These are phyloP conservation scores for Phragmites australis DNA, from an alignment of 176 grass and related monocot genomes.

Conservation along the genomic window DNA sequence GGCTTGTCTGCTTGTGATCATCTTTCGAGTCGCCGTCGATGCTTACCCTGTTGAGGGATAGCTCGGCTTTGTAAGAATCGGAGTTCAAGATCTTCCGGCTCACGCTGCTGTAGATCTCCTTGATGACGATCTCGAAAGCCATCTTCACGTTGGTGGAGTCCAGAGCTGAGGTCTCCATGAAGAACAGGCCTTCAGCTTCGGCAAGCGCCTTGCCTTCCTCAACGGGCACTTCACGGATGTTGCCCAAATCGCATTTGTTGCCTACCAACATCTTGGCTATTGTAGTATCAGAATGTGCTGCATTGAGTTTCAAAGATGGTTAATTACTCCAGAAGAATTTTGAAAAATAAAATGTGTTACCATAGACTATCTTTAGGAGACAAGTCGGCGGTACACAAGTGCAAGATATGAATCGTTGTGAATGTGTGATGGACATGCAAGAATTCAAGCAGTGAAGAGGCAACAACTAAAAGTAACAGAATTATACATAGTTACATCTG, in stretches of 20 bases:
- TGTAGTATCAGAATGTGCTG: slow-evolving; percentile 88
- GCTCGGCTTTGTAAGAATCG: slow-evolving; percentile 71
- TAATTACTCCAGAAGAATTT: not conserved
- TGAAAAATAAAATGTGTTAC: not conserved
- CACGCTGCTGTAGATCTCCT: slow-evolving; percentile 81
- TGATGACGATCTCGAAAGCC: slow-evolving; percentile 78
- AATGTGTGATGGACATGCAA: not conserved
- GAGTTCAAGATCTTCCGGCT: slow-evolving; percentile 85
- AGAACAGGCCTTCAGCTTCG: slow-evolving; percentile 77
- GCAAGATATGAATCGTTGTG: not conserved
- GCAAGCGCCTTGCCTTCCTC: slow-evolving; percentile 81
- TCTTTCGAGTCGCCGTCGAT: slow-evolving; percentile 56
- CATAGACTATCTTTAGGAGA: not conserved
- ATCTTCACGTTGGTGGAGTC: slow-evolving; percentile 77
- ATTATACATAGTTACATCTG: not conserved
- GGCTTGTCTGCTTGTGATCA: slow-evolving; percentile 56
- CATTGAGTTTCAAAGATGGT: slow-evolving; percentile 7
- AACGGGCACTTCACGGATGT: slow-evolving; percentile 66
- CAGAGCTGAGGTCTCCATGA: slow-evolving; percentile 90
- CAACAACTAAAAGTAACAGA: not conserved
- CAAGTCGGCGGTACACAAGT: not conserved
- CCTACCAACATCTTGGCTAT: slow-evolving; percentile 84
- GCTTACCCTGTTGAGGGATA: slow-evolving; percentile 78
- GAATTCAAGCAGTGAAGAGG: not conserved
- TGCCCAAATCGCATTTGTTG: slow-evolving; percentile 81